Conservation (phyloP, 192 early-diverging fungal genomes). For the Chytriomyces confervae region DNA sequence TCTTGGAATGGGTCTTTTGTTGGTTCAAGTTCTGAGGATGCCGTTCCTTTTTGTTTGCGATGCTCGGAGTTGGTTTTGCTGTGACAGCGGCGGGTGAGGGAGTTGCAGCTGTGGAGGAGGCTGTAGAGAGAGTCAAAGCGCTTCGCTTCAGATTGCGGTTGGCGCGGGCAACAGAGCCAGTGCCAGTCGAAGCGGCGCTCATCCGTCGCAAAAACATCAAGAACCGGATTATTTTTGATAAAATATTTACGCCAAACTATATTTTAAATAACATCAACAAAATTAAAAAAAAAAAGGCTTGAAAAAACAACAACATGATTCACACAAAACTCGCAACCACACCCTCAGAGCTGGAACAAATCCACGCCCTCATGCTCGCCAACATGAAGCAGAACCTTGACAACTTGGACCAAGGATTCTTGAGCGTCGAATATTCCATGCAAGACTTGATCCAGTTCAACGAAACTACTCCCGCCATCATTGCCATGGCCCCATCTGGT, state of each 20-base stretch:
- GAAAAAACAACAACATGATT: background rate
- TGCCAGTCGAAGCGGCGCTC: background rate
- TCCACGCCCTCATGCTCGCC: background rate
- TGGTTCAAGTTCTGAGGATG: no score
- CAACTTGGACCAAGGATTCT: background rate
- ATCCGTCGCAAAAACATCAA: no score
- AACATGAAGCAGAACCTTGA: background rate
- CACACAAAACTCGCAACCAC: background rate
- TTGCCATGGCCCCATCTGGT: background rate
- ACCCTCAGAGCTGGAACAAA: slow-evolving; percentile 1
- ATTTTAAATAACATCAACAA: no score
- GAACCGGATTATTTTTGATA: no score
- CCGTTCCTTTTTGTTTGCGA: no score
- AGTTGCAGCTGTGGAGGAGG: no score
- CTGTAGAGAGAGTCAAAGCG: background rate
- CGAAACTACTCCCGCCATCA: background rate
- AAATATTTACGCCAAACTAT: no score
- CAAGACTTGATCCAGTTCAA: background rate
- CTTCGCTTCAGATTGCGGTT: background rate
- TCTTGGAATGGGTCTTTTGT: no score
- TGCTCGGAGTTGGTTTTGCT: no score
- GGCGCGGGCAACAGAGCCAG: background rate
- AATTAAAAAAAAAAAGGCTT: background rate
- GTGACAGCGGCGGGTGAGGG: no score
- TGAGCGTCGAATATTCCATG: background rate